Evolutionary conservation across 1,139 yeast genomes (phyloP), one percentile per base, ranked within the genome.

Genomic region (Hemisphaericaspora subhashii): DNA sequence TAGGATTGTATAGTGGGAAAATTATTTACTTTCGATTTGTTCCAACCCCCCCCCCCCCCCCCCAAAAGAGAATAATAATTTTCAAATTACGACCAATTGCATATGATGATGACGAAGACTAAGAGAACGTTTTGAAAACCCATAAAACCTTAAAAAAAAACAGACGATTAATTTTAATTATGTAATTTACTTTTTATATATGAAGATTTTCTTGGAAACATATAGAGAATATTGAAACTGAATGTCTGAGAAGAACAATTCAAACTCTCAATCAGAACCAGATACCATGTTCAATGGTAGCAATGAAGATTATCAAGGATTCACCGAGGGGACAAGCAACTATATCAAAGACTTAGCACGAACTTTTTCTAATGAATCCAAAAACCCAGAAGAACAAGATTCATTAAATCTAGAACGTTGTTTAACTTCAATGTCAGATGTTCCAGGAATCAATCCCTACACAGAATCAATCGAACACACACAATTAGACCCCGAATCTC

Each of bases 371-470:
- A 50, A 52, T 26, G 47, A 50, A 23, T 40, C 48, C 36, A 50
- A 64, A 41, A 57, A 62, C 4, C 3, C 31, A 13, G 9, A 17
- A 17, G 31, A 17, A n/a, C n/a, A n/a, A 5, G 15, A 14, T 4
- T 18, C 31, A 4, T 17, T 12, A 10, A n/a, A 8, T 11, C 13
- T 12, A 17, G 22, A 12, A 7, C 12, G 16, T 13, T 21, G 11
- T 21, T 16, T 12, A 13, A 13, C 28, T 7, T 15, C 18, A 15
- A 27, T 27, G 31, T 9, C 18, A 1, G 68, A 66, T 42, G 79
- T 77, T 12, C 80, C 81, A 0, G 81, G 81, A 31, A 61, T 69
- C 5, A 53, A 56, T 25, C 74, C 79, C 4, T 66, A 53, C 40
- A 44, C 8, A 10, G 31, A 28, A 10, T 18, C 10, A 10, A 18